phyloP scores from a whole-genome alignment of 441 rosid species.

The Gossypium laxum region DNA sequence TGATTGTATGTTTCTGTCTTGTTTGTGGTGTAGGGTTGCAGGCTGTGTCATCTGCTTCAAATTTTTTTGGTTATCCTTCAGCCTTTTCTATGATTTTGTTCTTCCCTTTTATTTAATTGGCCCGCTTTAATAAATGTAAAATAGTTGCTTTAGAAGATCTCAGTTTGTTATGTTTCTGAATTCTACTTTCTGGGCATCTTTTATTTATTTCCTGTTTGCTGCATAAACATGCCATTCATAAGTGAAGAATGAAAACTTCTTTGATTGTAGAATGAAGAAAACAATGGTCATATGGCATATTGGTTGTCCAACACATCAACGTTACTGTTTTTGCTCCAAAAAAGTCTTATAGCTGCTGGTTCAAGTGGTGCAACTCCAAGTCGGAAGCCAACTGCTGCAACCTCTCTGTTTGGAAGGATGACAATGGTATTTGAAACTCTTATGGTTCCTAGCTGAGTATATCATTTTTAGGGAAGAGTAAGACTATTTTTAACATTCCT shows the following conservation, averaged over 20 bases:
- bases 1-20: constrained; percentile 9
- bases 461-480: not conserved
- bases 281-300: constrained; percentile 84
- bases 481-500: constrained; percentile 9
- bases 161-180: not conserved
- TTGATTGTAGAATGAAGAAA: constrained; percentile 69
- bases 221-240: not conserved
- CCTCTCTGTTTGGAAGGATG: constrained; percentile 94
- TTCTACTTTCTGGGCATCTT: not conserved
- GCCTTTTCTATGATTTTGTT: too few relatives aligned
- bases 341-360: constrained; percentile 61
- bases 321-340: constrained; percentile 79
- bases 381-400: constrained; percentile 56
- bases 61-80: not conserved
- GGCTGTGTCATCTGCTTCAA: not conserved
- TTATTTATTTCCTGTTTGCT: not conserved
- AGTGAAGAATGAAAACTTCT: constrained; percentile 6
- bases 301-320: constrained; percentile 91
- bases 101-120: not conserved
- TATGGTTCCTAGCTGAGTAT: constrained; percentile 8
- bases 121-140: not conserved
- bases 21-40: not conserved
- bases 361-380: constrained; percentile 53
- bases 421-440: constrained; percentile 48
- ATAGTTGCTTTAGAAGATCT: constrained; percentile 1